Conservation (phyloP, 164 flowering plant species). For the Dillenia turbinata region DNA sequence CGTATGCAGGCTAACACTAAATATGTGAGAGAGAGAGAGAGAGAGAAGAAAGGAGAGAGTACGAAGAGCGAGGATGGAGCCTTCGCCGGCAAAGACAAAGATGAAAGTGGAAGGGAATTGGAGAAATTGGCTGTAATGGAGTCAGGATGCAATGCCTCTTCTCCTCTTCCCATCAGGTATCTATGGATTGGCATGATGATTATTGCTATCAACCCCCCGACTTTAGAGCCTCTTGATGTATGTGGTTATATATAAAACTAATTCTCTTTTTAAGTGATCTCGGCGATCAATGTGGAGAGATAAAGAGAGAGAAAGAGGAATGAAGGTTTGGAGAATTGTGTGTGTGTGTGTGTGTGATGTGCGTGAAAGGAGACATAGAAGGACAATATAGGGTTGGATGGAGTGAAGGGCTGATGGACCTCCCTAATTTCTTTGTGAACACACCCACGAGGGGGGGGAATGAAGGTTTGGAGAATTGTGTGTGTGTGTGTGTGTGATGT, state of each 20-base stretch:
- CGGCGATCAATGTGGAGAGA: no score
- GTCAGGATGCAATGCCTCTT: slow-evolving; percentile 58
- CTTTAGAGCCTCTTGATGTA: no score
- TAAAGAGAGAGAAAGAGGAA: no score
- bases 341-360: no score
- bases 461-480: no score
- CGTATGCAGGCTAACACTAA: not conserved
- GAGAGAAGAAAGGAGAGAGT: not conserved
- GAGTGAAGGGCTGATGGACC: no score
- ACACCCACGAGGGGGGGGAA: no score
- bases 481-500: no score
- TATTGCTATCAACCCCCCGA: not conserved
- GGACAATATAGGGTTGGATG: slow-evolving; percentile 2
- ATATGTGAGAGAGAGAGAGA: not conserved
- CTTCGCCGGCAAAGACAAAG: slow-evolving; percentile 63
- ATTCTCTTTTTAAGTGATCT: no score
- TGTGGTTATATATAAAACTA: no score
- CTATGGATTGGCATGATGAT: slow-evolving; percentile 26
- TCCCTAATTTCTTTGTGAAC: no score
- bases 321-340: no score
- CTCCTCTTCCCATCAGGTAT: slow-evolving; percentile 43
- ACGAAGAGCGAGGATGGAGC: slow-evolving; percentile 55
- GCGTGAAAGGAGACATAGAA: not conserved
- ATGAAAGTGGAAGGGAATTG: slow-evolving; percentile 49
- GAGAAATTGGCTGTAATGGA: slow-evolving; percentile 50